These are phyloP conservation scores for Coemansia sp. DNA, from an alignment of 192 early-diverging fungal species.

Conservation along the genomic window DNA sequence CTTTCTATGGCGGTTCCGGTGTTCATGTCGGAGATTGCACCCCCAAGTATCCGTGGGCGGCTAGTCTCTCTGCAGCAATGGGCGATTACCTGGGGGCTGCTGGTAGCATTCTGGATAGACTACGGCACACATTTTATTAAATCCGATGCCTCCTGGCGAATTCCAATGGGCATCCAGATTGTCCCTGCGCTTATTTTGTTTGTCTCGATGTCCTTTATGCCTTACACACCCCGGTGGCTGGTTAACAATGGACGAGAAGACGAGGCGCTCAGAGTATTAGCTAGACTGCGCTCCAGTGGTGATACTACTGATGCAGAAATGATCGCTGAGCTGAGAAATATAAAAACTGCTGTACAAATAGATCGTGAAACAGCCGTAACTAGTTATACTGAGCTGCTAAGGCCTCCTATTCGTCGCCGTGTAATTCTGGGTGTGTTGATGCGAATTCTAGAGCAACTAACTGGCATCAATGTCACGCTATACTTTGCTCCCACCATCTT, in stretches of 20 bases:
- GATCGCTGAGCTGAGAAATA: conserved; percentile 64
- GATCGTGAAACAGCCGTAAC: conserved; percentile 64
- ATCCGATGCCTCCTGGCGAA: conserved; percentile 67
- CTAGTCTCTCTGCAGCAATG: conserved; percentile 86
- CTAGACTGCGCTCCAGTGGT: conserved; percentile 65
- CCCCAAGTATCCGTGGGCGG: conserved; percentile 79
- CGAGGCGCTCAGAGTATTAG: conserved; percentile 65
- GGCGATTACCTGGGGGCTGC: conserved; percentile 89
- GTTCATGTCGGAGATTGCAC: conserved; percentile 80
- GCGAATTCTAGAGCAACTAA: conserved; percentile 78
- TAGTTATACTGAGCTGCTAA: conserved; percentile 62
- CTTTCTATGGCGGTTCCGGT: conserved; percentile 70
- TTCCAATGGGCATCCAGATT: conserved; percentile 79
- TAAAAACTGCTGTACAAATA: conserved; percentile 63
- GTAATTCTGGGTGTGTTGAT: conserved; percentile 65
- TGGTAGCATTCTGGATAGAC: conserved; percentile 54
- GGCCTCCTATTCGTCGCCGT: conserved; percentile 57
- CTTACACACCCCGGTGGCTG: conserved; percentile 86
- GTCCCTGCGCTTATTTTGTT: conserved; percentile 73
- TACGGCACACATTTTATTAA: conserved; percentile 46
- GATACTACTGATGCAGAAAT: conserved; percentile 57
- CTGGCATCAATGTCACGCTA: conserved; percentile 86
- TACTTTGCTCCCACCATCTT: conserved; percentile 70
- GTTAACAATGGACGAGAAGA: conserved; percentile 66
- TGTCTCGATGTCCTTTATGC: conserved; percentile 70